Percentiles rank a stretch among this genome's conserved stretches.
Conservation (phyloP, 2,329 filamentous ascomycete genomes). For the Neopestalotiopsis sp. region DNA sequence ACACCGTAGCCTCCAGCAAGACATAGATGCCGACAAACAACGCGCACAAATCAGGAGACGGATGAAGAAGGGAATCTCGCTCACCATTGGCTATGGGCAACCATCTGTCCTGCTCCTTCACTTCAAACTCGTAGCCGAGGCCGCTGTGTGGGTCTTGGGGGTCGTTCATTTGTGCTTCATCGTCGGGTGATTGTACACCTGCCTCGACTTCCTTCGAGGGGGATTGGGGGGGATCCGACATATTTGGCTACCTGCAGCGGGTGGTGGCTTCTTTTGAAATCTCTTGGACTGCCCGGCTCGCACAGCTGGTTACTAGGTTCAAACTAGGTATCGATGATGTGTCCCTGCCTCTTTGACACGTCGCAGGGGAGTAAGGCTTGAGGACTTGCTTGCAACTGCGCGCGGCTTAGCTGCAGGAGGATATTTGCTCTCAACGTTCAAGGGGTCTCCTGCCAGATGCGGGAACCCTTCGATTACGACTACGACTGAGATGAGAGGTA, state of each 20-base stretch:
- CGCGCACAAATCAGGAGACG: constrained; percentile 56
- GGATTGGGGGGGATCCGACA: constrained; percentile 87
- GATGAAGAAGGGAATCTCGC: constrained; percentile 54
- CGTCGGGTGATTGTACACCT: constrained; percentile 89
- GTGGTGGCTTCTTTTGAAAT: constrained; percentile 65
- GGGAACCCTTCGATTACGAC: constrained; percentile 34
- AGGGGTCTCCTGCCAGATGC: constrained; percentile 42
- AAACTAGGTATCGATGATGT: constrained; percentile 54
- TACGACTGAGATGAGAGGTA: constrained; percentile 24
- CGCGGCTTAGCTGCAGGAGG: constrained; percentile 58
- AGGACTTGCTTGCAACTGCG: constrained; percentile 44
- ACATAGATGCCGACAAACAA: constrained; percentile 41
- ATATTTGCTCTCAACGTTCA: constrained; percentile 48
- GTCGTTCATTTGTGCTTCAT: constrained; percentile 94
- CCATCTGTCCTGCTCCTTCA: constrained; percentile 99
- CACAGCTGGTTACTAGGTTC: constrained; percentile 55
- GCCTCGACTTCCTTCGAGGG: constrained; percentile 95
- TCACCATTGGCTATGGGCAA: constrained; percentile 99
- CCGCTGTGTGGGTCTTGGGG: constrained; percentile 78
- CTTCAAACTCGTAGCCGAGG: constrained; percentile 90
- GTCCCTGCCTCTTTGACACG: constrained; percentile 60
- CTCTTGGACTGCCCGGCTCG: constrained; percentile 59
- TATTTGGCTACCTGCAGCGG: constrained; percentile 79
- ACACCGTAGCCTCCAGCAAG: constrained; percentile 35
- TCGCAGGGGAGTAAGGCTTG: constrained; percentile 58